Percentiles rank a stretch among this genome's conserved stretches.
These are phyloP conservation scores for Poteriospumella lacustris DNA, from an alignment of 108 stramenopile genomes.

Conservation along the genomic window DNA sequence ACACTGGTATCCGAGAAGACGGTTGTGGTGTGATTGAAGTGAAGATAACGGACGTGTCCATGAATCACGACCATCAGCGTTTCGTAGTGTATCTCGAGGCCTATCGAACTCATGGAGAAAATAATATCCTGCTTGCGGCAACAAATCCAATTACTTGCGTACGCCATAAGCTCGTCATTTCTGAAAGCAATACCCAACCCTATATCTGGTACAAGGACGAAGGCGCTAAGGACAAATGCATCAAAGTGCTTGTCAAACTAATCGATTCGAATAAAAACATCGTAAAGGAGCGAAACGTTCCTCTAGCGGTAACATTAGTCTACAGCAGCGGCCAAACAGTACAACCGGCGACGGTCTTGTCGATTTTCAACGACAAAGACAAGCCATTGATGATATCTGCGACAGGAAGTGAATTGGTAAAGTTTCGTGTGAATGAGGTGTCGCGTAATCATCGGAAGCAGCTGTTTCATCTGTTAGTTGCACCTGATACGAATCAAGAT, in stretches of 20 bases:
- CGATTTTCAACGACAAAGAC: not conserved
- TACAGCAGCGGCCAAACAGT: not conserved
- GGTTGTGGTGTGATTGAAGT: not conserved
- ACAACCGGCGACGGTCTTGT: not conserved
- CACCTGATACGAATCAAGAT: not conserved
- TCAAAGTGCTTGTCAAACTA: not conserved
- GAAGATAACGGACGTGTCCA: not conserved
- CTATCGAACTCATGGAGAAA: not conserved
- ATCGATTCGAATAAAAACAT: not conserved
- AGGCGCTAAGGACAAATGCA: constrained; percentile 6
- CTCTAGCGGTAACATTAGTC: not conserved
- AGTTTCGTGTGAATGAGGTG: constrained; percentile 6
- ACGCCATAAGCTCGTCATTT: not conserved
- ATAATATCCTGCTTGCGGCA: not conserved
- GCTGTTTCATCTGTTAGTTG: not conserved
- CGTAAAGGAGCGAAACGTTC: not conserved
- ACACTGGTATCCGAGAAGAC: not conserved
- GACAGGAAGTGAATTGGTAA: not conserved
- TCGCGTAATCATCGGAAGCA: not conserved
- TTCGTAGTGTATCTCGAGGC: not conserved
- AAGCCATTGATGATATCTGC: not conserved
- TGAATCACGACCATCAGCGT: not conserved
- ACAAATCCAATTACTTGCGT: not conserved
- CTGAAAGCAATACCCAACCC: not conserved
- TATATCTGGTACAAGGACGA: constrained; percentile 22